Percentiles rank a stretch among this genome's conserved stretches.
These are phyloP conservation scores for Rhodotorula sp. DNA, from an alignment of 1,284 basidiomycete species.

Conservation along the genomic window DNA sequence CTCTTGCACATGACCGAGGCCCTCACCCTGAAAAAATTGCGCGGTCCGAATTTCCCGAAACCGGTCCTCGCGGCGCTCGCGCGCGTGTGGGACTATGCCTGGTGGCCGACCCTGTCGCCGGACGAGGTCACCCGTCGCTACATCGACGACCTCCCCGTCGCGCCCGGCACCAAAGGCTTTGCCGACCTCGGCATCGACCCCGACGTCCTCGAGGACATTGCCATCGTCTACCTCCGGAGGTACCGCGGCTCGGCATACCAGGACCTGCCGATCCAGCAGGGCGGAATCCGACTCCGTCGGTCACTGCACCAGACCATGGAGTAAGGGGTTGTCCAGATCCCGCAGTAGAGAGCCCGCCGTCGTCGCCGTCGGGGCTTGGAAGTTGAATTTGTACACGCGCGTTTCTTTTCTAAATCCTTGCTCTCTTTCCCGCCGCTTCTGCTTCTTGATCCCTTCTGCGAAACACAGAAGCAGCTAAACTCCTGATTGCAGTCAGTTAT, in stretches of 20 bases:
- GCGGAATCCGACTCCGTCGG: constrained; percentile 49
- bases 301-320: neutral
- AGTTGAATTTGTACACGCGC: no score
- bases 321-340: neutral
- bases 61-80: constrained; percentile 66
- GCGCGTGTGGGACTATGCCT: constrained; percentile 67
- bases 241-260: constrained; percentile 66
- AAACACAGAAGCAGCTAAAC: no score
- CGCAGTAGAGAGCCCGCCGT: no score
- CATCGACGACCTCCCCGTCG: constrained; percentile 67
- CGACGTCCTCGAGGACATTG: constrained; percentile 82
- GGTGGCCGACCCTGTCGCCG: constrained; percentile 91
- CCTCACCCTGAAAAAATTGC: constrained; percentile 71
- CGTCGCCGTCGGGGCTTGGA: no score
- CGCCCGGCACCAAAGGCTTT: constrained; percentile 60
- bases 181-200: constrained; percentile 63
- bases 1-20: constrained; percentile 77
- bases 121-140: constrained; percentile 89
- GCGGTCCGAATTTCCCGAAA: constrained; percentile 74
- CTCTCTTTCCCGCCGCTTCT: no score
- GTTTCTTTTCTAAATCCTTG: no score
- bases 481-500: no score
- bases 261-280: constrained; percentile 53
- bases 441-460: no score
- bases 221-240: constrained; percentile 85